phyloP scores from a whole-genome alignment of 768 basidiomycete species.

The Gelatoporia subvermispora region DNA sequence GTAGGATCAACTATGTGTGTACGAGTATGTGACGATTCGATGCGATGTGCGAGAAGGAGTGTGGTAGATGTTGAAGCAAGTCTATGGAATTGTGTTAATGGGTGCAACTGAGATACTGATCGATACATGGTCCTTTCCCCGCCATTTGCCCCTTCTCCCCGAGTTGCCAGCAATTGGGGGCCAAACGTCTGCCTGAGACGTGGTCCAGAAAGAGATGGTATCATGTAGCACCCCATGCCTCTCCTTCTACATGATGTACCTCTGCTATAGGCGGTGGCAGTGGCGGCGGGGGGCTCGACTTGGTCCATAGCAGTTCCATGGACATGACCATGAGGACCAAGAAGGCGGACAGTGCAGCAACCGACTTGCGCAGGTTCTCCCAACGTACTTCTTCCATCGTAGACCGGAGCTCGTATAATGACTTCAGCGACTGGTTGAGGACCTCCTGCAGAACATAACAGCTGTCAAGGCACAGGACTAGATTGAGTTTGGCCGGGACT shows the following conservation, averaged over 20 bases:
- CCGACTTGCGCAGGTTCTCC: conserved; percentile 83
- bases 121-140: neutral
- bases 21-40: conserved; percentile 7
- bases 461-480: neutral
- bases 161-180: too few species aligned
- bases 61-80: neutral
- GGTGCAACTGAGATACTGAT: neutral
- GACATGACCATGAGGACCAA: conserved; percentile 62
- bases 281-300: conserved; percentile 4
- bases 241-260: neutral
- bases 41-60: conserved; percentile 2
- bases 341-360: conserved; percentile 60
- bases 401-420: conserved; percentile 72
- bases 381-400: conserved; percentile 83
- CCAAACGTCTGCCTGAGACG: too few species aligned
- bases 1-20: conserved; percentile 13
- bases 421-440: conserved; percentile 68
- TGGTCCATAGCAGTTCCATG: conserved; percentile 54
- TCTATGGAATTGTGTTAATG: neutral
- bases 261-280: too few species aligned
- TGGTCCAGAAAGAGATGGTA: neutral
- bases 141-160: too few species aligned
- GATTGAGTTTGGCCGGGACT: conserved; percentile 9
- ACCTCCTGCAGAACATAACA: conserved; percentile 49
- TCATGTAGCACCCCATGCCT: conserved; percentile 3